A percentile compares a stretch with the other conserved stretches of the same genome.
phyloP scores from a whole-genome alignment of 176 grass and related monocot species.

The Oryza punctata region DNA sequence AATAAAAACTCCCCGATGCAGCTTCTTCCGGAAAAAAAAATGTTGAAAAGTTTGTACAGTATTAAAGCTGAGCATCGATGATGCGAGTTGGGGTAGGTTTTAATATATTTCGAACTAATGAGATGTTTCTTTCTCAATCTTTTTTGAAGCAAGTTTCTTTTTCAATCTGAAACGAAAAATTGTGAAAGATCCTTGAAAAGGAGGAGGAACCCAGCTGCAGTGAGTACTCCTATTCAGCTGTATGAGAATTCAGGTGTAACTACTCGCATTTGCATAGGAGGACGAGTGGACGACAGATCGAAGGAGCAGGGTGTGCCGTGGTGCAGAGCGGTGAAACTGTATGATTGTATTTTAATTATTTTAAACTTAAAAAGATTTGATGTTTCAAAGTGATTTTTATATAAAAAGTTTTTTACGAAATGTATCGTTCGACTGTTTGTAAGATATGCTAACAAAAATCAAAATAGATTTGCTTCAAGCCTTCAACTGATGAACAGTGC shows the following conservation, averaged over 20 bases:
- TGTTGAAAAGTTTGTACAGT: neutral
- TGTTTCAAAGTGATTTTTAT: no score
- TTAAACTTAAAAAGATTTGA: no score
- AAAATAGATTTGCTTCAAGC: no score
- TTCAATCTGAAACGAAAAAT: neutral
- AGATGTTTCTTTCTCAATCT: neutral
- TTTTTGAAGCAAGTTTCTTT: no score
- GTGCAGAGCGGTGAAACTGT: no score
- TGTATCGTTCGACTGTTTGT: no score
- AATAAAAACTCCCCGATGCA: slow-evolving; percentile 28
- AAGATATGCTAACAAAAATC: no score
- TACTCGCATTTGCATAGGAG: neutral
- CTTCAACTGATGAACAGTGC: no score
- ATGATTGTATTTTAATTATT: no score
- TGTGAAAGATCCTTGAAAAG: neutral
- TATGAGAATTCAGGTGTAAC: neutral
- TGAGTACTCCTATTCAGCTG: neutral
- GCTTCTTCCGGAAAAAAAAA: neutral
- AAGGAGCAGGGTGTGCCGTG: no score
- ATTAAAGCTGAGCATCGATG: neutral
- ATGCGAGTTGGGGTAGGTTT: neutral
- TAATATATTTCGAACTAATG: neutral
- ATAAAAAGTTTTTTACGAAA: no score
- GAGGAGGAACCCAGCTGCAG: neutral
- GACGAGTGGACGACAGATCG: no score